These are phyloP conservation scores for Heritiera fomes DNA, from an alignment of 345 rosid genomes.

Conservation along the genomic window DNA sequence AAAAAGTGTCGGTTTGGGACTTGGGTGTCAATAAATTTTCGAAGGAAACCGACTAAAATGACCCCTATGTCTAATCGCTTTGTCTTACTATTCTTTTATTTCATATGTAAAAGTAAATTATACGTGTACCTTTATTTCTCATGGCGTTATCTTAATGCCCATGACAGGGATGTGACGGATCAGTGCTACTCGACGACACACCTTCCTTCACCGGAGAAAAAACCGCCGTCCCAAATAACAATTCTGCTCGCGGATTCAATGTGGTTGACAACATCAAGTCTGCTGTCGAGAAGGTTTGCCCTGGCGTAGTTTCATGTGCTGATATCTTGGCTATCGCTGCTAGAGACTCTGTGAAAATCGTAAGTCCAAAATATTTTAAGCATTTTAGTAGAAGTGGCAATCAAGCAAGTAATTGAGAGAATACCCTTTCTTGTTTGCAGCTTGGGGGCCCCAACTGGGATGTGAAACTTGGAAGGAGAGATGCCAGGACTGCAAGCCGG, in stretches of 20 bases:
- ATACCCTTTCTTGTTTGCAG: slow-evolving; percentile 29
- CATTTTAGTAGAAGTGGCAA: neutral
- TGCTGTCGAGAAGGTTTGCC: slow-evolving; percentile 74
- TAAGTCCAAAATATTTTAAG: slow-evolving; percentile 27
- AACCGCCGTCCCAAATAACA: slow-evolving; percentile 61
- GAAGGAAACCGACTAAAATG: neutral
- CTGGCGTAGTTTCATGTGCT: slow-evolving; percentile 86
- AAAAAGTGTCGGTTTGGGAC: no score
- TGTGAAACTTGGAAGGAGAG: slow-evolving; percentile 90
- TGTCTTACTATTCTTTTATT: neutral
- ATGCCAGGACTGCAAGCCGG: slow-evolving; percentile 72
- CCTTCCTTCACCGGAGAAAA: slow-evolving; percentile 80
- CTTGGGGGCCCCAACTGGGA: slow-evolving; percentile 83
- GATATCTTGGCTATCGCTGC: slow-evolving; percentile 75
- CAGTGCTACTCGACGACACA: slow-evolving; percentile 76
- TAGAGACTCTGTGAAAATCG: slow-evolving; percentile 58
- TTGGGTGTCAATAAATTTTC: no score
- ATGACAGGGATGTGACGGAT: slow-evolving; percentile 82
- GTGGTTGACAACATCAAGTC: slow-evolving; percentile 73
- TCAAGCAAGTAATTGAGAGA: neutral
- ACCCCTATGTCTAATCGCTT: neutral
- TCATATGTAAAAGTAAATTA: neutral
- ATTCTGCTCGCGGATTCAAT: slow-evolving; percentile 72
- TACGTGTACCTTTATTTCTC: neutral
- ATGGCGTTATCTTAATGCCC: no score